Conservation (phyloP, 345 rosid species). For the Ricinus communis region DNA sequence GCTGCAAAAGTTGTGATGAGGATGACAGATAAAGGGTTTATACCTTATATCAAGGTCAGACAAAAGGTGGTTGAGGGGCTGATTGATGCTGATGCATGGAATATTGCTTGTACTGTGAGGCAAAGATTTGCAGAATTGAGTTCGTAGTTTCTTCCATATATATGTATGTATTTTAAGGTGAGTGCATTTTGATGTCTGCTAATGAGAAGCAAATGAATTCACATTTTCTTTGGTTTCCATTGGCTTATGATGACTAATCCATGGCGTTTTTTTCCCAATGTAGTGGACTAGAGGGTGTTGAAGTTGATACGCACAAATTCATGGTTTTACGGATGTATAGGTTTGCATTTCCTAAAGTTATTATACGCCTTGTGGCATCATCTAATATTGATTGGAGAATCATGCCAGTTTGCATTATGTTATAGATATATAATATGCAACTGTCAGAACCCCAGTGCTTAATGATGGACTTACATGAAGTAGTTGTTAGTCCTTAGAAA, state of each 20-base stretch:
- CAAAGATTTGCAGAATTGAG: slow-evolving; percentile 57
- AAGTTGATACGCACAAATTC: neutral
- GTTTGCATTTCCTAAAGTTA: neutral
- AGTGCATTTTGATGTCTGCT: neutral
- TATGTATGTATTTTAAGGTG: neutral
- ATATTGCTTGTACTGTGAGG: slow-evolving; percentile 66
- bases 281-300: neutral
- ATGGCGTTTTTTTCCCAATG: slow-evolving; percentile 5
- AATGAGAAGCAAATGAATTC: neutral
- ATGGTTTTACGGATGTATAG: neutral
- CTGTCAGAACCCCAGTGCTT: neutral
- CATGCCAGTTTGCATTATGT: neutral
- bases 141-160: slow-evolving; percentile 38
- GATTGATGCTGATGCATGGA: slow-evolving; percentile 53
- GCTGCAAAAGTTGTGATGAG: slow-evolving; percentile 66
- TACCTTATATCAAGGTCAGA: slow-evolving; percentile 73
- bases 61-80: slow-evolving; percentile 70
- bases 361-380: neutral
- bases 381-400: neutral
- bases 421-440: neutral
- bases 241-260: neutral
- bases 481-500: too few relatives aligned
- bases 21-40: slow-evolving; percentile 76
- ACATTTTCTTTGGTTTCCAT: neutral
- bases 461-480: neutral